A percentile compares a stretch with the other conserved stretches of the same genome.
Evolutionary conservation across 2,329 filamentous ascomycete species (phyloP).

Genomic region (Ascochyta clinopodiicola): DNA sequence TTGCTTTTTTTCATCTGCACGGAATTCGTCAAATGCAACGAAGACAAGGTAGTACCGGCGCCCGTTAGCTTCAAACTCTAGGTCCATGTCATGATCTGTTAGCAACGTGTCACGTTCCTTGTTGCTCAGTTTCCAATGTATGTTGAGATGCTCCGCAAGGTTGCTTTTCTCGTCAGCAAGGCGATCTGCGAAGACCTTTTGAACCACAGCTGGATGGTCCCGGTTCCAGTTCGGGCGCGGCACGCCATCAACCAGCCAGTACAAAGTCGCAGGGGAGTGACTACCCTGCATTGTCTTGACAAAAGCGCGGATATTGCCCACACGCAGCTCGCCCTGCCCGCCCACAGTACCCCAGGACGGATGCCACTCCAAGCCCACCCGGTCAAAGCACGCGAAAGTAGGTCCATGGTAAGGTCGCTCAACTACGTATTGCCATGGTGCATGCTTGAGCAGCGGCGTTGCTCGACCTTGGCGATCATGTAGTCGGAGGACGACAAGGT

Average conservation of each 20-base stretch:
- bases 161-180: background rate
- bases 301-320: background rate
- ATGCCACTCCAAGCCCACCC: constrained; percentile 9
- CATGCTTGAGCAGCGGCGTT: constrained; percentile 5
- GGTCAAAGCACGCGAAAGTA: constrained; percentile 6
- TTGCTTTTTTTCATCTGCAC: background rate
- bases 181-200: constrained; percentile 5
- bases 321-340: constrained; percentile 1
- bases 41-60: constrained; percentile 10
- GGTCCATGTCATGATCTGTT: constrained; percentile 7
- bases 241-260: background rate
- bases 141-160: background rate
- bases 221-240: constrained; percentile 8
- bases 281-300: background rate
- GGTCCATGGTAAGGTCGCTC: background rate
- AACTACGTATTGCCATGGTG: constrained; percentile 5
- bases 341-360: constrained; percentile 3
- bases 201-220: constrained; percentile 6
- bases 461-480: constrained; percentile 9
- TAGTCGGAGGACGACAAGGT: constrained; percentile 8
- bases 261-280: background rate
- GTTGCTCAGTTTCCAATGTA: background rate
- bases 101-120: constrained; percentile 5
- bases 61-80: constrained; percentile 1
- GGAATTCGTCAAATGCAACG: constrained; percentile 1